Conservation (phyloP, 2,329 filamentous ascomycete species). For the Elsinoe batatas region DNA sequence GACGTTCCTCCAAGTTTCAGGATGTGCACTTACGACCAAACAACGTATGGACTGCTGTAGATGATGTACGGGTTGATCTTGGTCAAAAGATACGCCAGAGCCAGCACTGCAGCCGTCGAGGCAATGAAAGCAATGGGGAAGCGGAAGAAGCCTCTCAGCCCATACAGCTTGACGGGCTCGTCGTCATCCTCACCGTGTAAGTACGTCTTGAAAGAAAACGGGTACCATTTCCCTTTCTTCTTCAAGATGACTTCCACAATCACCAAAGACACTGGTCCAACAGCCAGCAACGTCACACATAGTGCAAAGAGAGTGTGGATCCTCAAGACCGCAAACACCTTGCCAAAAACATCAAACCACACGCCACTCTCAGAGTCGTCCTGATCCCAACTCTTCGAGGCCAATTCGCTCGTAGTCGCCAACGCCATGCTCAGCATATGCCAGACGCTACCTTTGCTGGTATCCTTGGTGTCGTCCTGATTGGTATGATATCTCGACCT, state of each 20-base stretch:
- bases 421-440: constrained; percentile 88
- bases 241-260: constrained; percentile 59
- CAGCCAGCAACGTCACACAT: constrained; percentile 72
- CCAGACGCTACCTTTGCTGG: constrained; percentile 65
- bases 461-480: constrained; percentile 75
- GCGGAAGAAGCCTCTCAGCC: constrained; percentile 73
- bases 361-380: constrained; percentile 56
- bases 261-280: constrained; percentile 63
- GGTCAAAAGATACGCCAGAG: constrained; percentile 61
- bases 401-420: constrained; percentile 61
- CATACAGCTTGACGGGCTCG: constrained; percentile 54
- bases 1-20: not conserved
- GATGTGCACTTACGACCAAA: constrained; percentile 50
- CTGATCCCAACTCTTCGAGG: constrained; percentile 53
- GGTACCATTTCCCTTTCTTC: constrained; percentile 73
- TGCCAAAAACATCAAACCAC: constrained; percentile 90
- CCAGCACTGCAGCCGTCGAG: constrained; percentile 59
- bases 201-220: constrained; percentile 60
- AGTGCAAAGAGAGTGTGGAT: constrained; percentile 80
- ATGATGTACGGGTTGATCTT: constrained; percentile 84
- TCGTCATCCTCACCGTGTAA: constrained; percentile 51
- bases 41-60: constrained; percentile 79
- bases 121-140: constrained; percentile 67
- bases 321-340: constrained; percentile 64
- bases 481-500: constrained; percentile 82